Base-by-base conservation (phyloP, 441 rosid genomes). In the Mallotus japonicus region DNA sequence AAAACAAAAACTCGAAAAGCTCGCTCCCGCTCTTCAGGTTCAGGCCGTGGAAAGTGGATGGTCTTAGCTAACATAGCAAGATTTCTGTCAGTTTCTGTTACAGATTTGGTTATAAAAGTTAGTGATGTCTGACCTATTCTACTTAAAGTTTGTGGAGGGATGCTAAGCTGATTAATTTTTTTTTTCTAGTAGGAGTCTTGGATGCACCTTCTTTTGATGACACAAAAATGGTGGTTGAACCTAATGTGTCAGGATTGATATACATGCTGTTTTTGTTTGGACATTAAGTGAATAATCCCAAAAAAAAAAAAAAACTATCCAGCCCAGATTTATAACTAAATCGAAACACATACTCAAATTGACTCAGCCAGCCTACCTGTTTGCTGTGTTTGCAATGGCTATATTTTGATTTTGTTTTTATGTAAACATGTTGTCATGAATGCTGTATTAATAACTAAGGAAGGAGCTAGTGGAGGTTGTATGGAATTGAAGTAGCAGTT, bases 11-110 rank as follows among this genome's bases (percentile, higher is more conserved):
- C 80, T 74, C 82, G 61, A 68, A 95, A 81, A 80, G 37, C 73
- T 24, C 72, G 68, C 28, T 40, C 93, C 63, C 88, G 87, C 44
- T 63, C 78, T 75, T 83, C 95, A 74, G 94, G 99, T 75, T 83
- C 95, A 74, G 94, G 99, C 79, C 77, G 90, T 83, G 98, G 97
- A 75, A 92, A 90, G 79, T 96, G 90, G 97, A 92, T 86, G 93
- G 89, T 93, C 80, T 85, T 88, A 71, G 99, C 97, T 77, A 93
- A 87, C 72, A 67, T 87, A 77, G 96, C 98, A 57, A 88, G 94
- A 81, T 96, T 89, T 86, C 82, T 96, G 81, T 96, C 99, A 32
- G 87, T 93, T 79, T 92, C 97, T 66, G 85, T 96, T 54, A 78
- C 91, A 34, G 97, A 93, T 83, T 82, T 96, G 82, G 87, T 81